Evolutionary conservation across 2,329 filamentous ascomycete species (phyloP), one percentile per base, ranked within the genome.

Genomic region (Pseudodiploospora longispora): DNA sequence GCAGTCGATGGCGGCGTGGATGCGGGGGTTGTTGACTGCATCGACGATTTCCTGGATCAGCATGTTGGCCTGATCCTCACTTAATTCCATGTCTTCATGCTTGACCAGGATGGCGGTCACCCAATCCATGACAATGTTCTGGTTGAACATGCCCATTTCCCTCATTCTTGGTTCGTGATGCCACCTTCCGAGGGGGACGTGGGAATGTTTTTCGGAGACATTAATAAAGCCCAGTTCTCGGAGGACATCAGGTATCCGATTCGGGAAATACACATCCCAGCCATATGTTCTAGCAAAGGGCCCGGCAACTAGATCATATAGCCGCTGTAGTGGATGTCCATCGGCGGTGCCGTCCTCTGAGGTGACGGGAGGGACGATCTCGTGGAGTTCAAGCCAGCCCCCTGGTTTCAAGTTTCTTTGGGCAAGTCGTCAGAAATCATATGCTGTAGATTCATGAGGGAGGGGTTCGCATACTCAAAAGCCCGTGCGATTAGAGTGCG

Each of bases 401-500:
- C 65, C 64, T 9, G 63, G 61, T 41, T 56, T 60, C 10, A 66
- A 44, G 10, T 62, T 58, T 12, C 64, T 68, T 34, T 6, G 19
- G 27, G 19, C 19, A 27, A 27, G 27, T 10, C 29, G 44, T 56
- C 32, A 56, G 50, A 30, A 36, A 9, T 9, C 19, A 19, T 19
- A 19, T 19, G 19, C 19, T 19, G 19, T 19, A 19, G 19, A 19
- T 19, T 19, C 19, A 12, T 34, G 32, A 34, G 19, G 19, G 12
- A 29, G 12, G 6, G 10, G 29, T 32, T 29, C 27, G 33, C 52
- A 44, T 58, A 67, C 65, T 63, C 59, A 47, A 71, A 75, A 9
- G 69, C 67, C 51, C 75, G 68, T 32, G 62, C 50, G 38, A 80
- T 58, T 38, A 82, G 59, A 27, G 60, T 61, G 4, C 63, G 63